Base-by-base conservation (phyloP, 495 filamentous ascomycete species). In the Trypethelium eluteriae region DNA sequence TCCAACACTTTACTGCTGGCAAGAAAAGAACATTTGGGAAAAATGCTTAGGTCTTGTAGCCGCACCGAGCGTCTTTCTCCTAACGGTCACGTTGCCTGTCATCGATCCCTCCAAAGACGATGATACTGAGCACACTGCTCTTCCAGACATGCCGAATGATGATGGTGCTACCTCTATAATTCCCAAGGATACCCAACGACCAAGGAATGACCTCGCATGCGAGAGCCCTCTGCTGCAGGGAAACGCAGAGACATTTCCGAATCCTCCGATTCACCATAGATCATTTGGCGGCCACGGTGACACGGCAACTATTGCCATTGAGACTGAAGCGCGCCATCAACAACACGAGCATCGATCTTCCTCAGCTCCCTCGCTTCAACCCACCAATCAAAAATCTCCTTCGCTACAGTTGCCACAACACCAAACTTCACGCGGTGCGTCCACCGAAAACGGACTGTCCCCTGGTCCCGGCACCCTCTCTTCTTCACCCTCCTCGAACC, bases 51-150 rank as follows among this genome's bases (percentile, higher is more conserved):
- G 91, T 35, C 67, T 96, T 12, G 79, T 94, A 64, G 90, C 92
- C 4, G 88, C 90, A 2, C 92, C 94, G 3, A 96, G 88, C 71
- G 89, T 98, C 38, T 92, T 99, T 64, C 79, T 96, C 4, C 82
- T 99, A 11, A 92, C 92, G 0, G 86, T 94, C 41, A 98, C 95
- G 0, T 74, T 99, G n/a, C 95, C 95, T 2, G 92, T 98, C 0
- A 86, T 96, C 9, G 92, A 98, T 47, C 76, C 81, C 9, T 79
- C 83, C 11, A 81, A 81, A 39, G 78, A 83, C 2, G 76, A 81
- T 1, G 82, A 85, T n/a, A 76, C 76, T 18, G 76, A 75, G 11
- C 38, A 77, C 11, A 72, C 74, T 2, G 76, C 35, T 0, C 7
- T 35, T 7, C 32, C 53, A 7, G 53, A 7, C 5, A 32, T 59